These are phyloP conservation scores for Gaillardinia entomophila DNA, from an alignment of 805 yeast genomes.

Conservation along the genomic window DNA sequence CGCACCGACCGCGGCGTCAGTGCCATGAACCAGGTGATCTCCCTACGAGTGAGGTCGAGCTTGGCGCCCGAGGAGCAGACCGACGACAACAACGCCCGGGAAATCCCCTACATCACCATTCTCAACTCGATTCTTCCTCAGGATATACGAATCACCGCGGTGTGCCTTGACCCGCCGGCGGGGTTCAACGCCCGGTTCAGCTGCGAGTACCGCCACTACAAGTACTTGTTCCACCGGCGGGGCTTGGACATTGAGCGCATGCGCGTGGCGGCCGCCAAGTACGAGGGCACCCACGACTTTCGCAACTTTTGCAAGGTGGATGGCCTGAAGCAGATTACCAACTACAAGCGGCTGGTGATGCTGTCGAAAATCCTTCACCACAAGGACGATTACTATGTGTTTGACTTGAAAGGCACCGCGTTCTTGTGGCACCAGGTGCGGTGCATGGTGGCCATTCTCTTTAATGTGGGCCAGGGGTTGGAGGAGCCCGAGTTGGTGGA, in stretches of 20 bases:
- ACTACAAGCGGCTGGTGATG: constrained; percentile 61
- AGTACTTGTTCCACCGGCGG: constrained; percentile 62
- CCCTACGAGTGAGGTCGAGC: constrained; percentile 68
- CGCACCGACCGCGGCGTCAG: constrained; percentile 96
- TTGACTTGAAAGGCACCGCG: constrained; percentile 82
- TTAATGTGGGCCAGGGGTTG: constrained; percentile 71
- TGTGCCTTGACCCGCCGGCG: constrained; percentile 76
- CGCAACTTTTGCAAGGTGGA: constrained; percentile 93
- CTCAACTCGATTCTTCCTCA: constrained; percentile 74
- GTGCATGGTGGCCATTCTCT: constrained; percentile 83
- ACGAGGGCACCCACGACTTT: constrained; percentile 80
- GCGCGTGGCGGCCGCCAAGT: constrained; percentile 59
- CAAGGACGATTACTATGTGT: constrained; percentile 48
- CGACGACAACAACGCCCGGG: constrained; percentile 53
- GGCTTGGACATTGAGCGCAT: constrained; percentile 60
- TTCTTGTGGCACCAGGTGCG: constrained; percentile 98
- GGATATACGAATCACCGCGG: constrained; percentile 77
- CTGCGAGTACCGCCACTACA: constrained; percentile 80
- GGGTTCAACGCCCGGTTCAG: constrained; percentile 91
- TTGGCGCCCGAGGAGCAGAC: constrained; percentile 58
- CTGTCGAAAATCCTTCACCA: constrained; percentile 42
- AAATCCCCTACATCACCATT: constrained; percentile 69
- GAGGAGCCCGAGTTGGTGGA: constrained; percentile 58
- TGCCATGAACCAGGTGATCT: constrained; percentile 92
- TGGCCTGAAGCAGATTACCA: constrained; percentile 87